phyloP scores from a whole-genome alignment of 2,329 filamentous ascomycete genomes.

The Sphaceloma murrayae region DNA sequence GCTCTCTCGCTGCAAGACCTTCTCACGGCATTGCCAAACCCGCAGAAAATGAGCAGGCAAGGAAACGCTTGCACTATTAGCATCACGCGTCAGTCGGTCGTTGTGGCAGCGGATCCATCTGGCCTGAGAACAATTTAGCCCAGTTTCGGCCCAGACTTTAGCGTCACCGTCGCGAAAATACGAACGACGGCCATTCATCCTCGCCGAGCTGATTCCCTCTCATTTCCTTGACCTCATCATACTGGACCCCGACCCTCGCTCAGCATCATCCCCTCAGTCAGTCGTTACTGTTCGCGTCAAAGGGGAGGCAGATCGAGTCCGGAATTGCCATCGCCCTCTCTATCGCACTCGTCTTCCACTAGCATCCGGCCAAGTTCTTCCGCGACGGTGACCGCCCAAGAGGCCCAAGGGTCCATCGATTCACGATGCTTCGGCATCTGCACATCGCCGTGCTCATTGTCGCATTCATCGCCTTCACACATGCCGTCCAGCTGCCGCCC shows the following conservation, averaged over 20 bases:
- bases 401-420: constrained; percentile 1
- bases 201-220: not conserved
- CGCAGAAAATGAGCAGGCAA: not conserved
- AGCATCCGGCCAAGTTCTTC: not conserved
- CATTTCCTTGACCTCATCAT: constrained; percentile 10
- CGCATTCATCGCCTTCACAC: constrained; percentile 9
- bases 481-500: constrained; percentile 1
- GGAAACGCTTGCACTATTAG: not conserved
- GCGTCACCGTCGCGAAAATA: constrained; percentile 8
- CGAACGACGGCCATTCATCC: constrained; percentile 1
- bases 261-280: constrained; percentile 2
- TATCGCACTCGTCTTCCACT: not conserved
- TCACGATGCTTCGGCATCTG: constrained; percentile 15
- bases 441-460: constrained; percentile 14
- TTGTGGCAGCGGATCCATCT: constrained; percentile 11
- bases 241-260: not conserved
- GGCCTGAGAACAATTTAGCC: constrained; percentile 4
- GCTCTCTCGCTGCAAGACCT: not conserved
- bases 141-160: constrained; percentile 11
- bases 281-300: constrained; percentile 6
- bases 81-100: constrained; percentile 7
- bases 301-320: not conserved
- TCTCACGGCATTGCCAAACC: not conserved
- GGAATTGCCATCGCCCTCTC: not conserved
- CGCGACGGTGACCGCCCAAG: not conserved